Base-by-base conservation (phyloP, 1,284 basidiomycete species). In the Thecaphora thlaspeos region DNA sequence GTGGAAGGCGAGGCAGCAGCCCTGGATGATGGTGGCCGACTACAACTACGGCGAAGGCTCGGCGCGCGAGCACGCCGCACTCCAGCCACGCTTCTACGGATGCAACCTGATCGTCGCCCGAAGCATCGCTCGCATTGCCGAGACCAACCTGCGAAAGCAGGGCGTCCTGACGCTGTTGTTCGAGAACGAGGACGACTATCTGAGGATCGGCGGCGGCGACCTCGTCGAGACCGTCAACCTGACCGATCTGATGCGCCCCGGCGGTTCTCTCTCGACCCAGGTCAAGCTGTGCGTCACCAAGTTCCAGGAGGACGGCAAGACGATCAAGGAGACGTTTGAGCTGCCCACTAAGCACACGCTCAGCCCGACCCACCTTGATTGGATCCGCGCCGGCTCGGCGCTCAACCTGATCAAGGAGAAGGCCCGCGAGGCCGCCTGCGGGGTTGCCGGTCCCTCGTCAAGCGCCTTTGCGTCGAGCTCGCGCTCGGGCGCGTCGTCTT, bases 51-150 rank as follows among this genome's bases (percentile, higher is more conserved):
- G 95, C 4, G 95, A 99, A 79, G 95, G 94, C 78, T 91, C 89
- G 64, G 92, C 92, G n/a, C 86, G 95, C 55, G 95, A 98, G 80
- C 95, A 98, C 79, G 95, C 95, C 30, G 92, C 93, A 15, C 83
- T 98, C 30, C 95, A 98, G 78, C 95, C 94, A 43, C 85, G 95
- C 15, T 95, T 94, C 82, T 94, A 95, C 74, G 90, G 90, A 21
- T 76, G 73, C 66, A 78, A 79, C 50, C 54, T 81, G 26, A 80
- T 81, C 53, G 70, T 81, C 83, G 79, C 71, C 0, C 70, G 82
- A 71, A 40, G 52, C 56, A 73, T 77, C 41, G 75, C 88, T 86
- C 79, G 89, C 88, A 79, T 88, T 86, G 42, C 82, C 85, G 73
- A 83, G 82, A 60, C 82, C 85, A 79, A 85, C 81, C 46, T 77